phyloP scores from a whole-genome alignment of 495 filamentous ascomycete species.

The Hyaloscypha bicolor region DNA sequence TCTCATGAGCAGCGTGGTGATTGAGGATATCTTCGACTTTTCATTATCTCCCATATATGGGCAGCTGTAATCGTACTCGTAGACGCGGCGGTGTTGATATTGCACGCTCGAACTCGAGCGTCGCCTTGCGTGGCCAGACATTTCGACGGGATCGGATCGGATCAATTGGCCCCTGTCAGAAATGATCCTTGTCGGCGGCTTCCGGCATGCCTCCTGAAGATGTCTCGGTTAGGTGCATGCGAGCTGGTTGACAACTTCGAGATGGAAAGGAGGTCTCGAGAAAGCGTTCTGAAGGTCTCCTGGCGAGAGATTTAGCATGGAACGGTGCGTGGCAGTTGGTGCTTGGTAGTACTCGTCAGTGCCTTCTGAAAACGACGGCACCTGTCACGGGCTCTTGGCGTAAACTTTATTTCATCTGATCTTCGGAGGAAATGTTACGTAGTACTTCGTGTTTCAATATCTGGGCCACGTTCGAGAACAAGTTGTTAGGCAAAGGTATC shows the following conservation, averaged over 20 bases:
- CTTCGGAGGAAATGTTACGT: neutral
- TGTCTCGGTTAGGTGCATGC: neutral
- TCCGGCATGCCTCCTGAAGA: neutral
- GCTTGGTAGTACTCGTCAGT: neutral
- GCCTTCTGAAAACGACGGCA: neutral
- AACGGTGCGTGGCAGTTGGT: neutral
- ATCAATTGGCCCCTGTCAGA: neutral
- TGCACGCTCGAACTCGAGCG: constrained; percentile 15
- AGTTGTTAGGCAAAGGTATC: no score
- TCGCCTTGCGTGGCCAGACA: constrained; percentile 12
- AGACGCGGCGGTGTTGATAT: constrained; percentile 6
- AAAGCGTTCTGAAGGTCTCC: neutral
- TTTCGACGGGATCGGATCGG: neutral
- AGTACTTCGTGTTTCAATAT: neutral
- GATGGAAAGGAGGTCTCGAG: neutral
- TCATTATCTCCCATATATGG: constrained; percentile 18
- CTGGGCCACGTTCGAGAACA: no score
- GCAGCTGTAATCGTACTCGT: neutral
- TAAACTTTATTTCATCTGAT: neutral
- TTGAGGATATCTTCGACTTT: constrained; percentile 19
- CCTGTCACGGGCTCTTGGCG: neutral
- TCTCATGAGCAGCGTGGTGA: constrained; percentile 25
- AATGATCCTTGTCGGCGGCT: neutral
- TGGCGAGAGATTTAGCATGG: neutral
- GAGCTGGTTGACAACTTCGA: neutral